Evolutionary conservation across 2,329 filamentous ascomycete species (phyloP).

Genomic region (Leptographium wingfieldii): DNA sequence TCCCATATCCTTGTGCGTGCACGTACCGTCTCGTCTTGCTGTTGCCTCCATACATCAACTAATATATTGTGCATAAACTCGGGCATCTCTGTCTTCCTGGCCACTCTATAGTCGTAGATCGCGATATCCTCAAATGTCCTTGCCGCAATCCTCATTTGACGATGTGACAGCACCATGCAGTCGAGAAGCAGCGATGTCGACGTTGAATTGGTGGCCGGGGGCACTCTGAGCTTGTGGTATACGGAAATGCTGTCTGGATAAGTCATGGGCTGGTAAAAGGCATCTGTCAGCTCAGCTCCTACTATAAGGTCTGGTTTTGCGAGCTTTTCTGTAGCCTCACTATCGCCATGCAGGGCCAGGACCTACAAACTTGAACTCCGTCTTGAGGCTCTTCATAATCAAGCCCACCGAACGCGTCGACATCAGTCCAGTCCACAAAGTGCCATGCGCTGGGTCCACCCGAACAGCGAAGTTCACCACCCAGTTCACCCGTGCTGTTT

Average conservation of each 20-base stretch:
- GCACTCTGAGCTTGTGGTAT: constrained; percentile 58
- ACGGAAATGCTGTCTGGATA: constrained; percentile 75
- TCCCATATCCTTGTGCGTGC: constrained; percentile 40
- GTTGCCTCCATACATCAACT: constrained; percentile 22
- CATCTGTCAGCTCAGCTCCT: neutral
- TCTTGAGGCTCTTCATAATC: constrained; percentile 67
- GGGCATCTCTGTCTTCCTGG: constrained; percentile 25
- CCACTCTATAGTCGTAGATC: constrained; percentile 50
- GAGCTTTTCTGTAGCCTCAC: too few species aligned
- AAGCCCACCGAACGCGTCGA: constrained; percentile 54
- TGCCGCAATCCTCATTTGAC: constrained; percentile 59
- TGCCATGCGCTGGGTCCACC: constrained; percentile 46
- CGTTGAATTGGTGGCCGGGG: constrained; percentile 30
- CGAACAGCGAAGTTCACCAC: constrained; percentile 53
- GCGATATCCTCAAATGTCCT: constrained; percentile 66
- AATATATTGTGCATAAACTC: constrained; percentile 28
- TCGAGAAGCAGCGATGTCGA: constrained; percentile 46
- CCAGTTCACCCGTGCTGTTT: constrained; percentile 72
- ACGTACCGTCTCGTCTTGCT: constrained; percentile 43
- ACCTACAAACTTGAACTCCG: constrained; percentile 73
- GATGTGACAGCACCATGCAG: constrained; percentile 61
- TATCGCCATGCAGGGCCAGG: neutral
- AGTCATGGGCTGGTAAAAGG: constrained; percentile 52
- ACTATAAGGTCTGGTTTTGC: neutral
- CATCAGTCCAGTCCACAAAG: constrained; percentile 57